A percentile compares a stretch with the other conserved stretches of the same genome.
These are phyloP conservation scores for Salisapilia sapeloensis DNA, from an alignment of 352 stramenopile genomes.

Conservation along the genomic window DNA sequence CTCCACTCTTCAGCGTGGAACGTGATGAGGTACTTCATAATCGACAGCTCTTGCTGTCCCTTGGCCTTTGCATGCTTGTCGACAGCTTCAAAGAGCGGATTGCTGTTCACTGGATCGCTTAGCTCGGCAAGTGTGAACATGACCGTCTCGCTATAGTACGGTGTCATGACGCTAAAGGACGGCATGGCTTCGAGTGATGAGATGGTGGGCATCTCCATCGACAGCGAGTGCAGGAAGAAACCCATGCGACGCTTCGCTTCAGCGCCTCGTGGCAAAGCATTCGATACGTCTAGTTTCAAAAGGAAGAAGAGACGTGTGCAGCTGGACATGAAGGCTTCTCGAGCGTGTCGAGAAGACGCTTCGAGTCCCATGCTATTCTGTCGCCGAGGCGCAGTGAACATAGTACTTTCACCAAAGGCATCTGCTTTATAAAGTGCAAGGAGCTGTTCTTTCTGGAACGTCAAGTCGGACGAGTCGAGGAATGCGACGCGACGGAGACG, in stretches of 20 bases:
- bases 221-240: slow-evolving; percentile 75
- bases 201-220: slow-evolving; percentile 71
- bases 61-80: slow-evolving; percentile 63
- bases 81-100: slow-evolving; percentile 58
- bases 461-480: slow-evolving; percentile 28
- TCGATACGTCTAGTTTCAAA: slow-evolving; percentile 36
- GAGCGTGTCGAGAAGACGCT: slow-evolving; percentile 17
- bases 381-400: slow-evolving; percentile 20
- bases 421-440: slow-evolving; percentile 54
- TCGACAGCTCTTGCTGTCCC: slow-evolving; percentile 56
- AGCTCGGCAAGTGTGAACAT: slow-evolving; percentile 77
- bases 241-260: slow-evolving; percentile 74
- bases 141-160: slow-evolving; percentile 79
- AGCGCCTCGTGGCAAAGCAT: slow-evolving; percentile 50
- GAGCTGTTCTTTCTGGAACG: slow-evolving; percentile 55
- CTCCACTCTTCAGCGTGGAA: slow-evolving; percentile 80
- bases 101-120: slow-evolving; percentile 65
- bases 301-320: slow-evolving; percentile 73
- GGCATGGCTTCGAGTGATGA: slow-evolving; percentile 63
- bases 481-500: too few species aligned
- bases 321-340: slow-evolving; percentile 52
- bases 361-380: slow-evolving; percentile 11
- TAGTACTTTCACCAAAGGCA: slow-evolving; percentile 27
- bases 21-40: slow-evolving; percentile 80
- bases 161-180: slow-evolving; percentile 80